These are phyloP conservation scores for Candida sanyaensis DNA, from an alignment of 1,139 yeast species.

Conservation along the genomic window DNA sequence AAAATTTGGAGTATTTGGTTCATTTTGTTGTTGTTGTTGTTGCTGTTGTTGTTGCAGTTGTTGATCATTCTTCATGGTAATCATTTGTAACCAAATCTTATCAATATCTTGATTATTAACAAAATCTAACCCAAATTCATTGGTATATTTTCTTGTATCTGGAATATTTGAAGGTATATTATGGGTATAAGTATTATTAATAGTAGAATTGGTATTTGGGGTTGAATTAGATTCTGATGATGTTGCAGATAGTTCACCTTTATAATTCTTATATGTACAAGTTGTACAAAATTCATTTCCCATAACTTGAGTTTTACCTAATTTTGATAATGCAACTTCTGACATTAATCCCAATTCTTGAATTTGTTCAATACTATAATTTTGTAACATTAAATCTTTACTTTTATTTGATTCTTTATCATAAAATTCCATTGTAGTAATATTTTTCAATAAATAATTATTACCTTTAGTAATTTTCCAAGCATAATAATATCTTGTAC, in stretches of 20 bases:
- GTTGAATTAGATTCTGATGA: slow-evolving; percentile 5
- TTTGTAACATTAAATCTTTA: slow-evolving; percentile 13
- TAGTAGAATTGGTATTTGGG: not conserved
- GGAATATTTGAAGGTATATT: slow-evolving; percentile 8
- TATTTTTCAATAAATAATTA: slow-evolving; percentile 28
- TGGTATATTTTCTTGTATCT: slow-evolving; percentile 11
- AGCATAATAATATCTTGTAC: slow-evolving; percentile 50
- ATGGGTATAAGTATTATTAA: not conserved
- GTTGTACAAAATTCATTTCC: slow-evolving; percentile 16
- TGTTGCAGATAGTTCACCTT: slow-evolving; percentile 1
- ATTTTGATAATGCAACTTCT: slow-evolving; percentile 23
- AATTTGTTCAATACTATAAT: slow-evolving; percentile 25
- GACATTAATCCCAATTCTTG: slow-evolving; percentile 30
- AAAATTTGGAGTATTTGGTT: not conserved
- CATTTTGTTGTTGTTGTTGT: slow-evolving; percentile 4
- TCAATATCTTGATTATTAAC: slow-evolving; percentile 39
- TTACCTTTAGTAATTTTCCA: slow-evolving; percentile 54
- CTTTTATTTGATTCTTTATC: slow-evolving; percentile 19
- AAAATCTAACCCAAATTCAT: slow-evolving; percentile 25
- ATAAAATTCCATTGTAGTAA: slow-evolving; percentile 34
- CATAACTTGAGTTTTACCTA: slow-evolving; percentile 18
- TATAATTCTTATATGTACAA: slow-evolving; percentile 8
- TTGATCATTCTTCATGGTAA: slow-evolving; percentile 31
- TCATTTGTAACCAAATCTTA: slow-evolving; percentile 41
- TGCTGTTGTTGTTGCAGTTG: slow-evolving; percentile 6